Conservation (phyloP, 345 rosid species). For the Eucalyptus sp. region DNA sequence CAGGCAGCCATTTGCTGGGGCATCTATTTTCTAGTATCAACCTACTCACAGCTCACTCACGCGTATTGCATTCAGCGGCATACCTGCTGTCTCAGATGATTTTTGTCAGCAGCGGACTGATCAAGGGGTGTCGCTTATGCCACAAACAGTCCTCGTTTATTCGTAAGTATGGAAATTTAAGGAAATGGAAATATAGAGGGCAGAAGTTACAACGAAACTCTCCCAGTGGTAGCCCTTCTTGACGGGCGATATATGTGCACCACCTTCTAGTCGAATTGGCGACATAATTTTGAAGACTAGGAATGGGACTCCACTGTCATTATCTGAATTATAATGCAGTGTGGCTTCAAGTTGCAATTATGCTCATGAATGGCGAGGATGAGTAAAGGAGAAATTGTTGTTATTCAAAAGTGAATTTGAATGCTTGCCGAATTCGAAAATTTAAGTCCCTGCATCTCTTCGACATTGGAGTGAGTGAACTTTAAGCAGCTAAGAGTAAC, state of each 20-base stretch:
- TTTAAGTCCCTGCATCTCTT: no score
- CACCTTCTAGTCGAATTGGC: no score
- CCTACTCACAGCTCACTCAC: accelerated
- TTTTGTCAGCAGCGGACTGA: background rate
- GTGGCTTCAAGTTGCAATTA: background rate
- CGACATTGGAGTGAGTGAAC: no score
- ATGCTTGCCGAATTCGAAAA: no score
- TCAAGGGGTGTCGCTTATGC: background rate
- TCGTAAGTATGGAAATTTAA: background rate
- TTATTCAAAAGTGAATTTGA: no score
- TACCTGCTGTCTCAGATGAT: background rate
- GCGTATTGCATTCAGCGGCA: accelerated
- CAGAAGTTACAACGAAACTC: background rate
- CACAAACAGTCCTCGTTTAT: background rate
- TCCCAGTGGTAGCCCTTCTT: no score
- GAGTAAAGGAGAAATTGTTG: no score
- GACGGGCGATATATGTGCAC: no score
- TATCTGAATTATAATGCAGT: no score
- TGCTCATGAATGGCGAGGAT: background rate
- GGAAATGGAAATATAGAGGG: background rate
- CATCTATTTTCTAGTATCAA: accelerated
- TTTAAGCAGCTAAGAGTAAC: no score
- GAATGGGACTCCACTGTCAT: no score
- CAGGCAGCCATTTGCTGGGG: background rate
- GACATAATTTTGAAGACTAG: no score